These are phyloP conservation scores for Tetradesmus obliquus DNA, from an alignment of 139 green algal genomes.

Conservation along the genomic window DNA sequence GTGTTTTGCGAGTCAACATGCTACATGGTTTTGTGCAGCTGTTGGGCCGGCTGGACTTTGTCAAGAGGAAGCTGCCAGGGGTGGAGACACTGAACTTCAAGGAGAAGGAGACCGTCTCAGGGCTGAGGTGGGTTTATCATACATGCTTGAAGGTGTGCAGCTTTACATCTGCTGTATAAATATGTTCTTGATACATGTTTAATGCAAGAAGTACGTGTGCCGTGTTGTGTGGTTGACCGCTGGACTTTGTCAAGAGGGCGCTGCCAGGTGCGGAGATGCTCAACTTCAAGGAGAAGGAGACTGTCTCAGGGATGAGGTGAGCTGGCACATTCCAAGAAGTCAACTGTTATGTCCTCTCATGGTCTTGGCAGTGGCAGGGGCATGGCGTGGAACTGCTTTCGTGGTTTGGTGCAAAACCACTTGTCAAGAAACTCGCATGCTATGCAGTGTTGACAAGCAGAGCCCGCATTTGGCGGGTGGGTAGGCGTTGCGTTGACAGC, in stretches of 20 bases:
- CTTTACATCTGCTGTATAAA: too few relatives aligned
- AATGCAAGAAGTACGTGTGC: too few relatives aligned
- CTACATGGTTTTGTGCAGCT: too few relatives aligned
- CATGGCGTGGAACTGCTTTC: background rate
- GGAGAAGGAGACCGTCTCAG: conserved; percentile 47
- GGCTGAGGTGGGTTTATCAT: conserved; percentile 44
- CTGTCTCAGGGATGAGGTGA: conserved; percentile 49
- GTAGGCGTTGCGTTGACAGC: background rate
- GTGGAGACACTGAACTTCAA: conserved; percentile 69
- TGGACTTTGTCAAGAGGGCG: background rate
- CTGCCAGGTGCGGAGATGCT: conserved; percentile 58
- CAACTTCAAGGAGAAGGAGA: conserved; percentile 67
- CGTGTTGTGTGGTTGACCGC: background rate
- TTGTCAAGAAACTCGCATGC: background rate
- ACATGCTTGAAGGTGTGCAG: too few relatives aligned
- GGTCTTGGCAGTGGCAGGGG: background rate
- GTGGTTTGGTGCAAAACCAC: too few relatives aligned
- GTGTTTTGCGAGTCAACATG: too few relatives aligned
- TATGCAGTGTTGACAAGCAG: background rate
- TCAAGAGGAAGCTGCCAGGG: too few relatives aligned
- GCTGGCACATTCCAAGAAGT: conserved; percentile 42
- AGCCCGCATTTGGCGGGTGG: background rate
- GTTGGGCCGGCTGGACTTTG: background rate
- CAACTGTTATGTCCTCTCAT: background rate
- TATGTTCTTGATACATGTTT: too few relatives aligned